phyloP scores from a whole-genome alignment of 176 grass and related monocot genomes.

The Oryza australiensis region DNA sequence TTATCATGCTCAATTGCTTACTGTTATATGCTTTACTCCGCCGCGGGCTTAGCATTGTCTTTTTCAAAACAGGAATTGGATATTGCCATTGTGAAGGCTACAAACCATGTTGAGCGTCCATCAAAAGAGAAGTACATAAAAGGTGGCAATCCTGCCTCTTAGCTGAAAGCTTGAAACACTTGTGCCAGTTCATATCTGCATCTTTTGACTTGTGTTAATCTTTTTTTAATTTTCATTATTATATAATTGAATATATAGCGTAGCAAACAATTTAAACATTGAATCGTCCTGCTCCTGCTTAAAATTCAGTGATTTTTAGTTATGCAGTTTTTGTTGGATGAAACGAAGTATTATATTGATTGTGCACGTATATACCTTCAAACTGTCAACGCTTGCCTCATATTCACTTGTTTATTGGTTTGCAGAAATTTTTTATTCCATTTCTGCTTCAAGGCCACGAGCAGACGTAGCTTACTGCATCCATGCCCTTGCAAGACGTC shows the following conservation, averaged over 20 bases:
- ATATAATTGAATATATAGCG: neutral
- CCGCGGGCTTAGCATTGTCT: neutral
- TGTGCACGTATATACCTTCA: neutral
- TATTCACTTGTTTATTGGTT: slow-evolving; percentile 30
- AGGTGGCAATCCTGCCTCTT: slow-evolving; percentile 45
- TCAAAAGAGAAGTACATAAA: slow-evolving; percentile 96
- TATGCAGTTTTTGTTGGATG: neutral
- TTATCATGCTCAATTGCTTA: slow-evolving; percentile 12
- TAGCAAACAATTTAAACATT: neutral
- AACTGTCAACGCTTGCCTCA: neutral
- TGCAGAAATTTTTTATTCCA: slow-evolving; percentile 94
- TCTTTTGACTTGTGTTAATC: neutral
- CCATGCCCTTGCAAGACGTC: slow-evolving; percentile 97
- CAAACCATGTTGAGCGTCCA: slow-evolving; percentile 85
- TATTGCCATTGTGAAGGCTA: slow-evolving; percentile 96
- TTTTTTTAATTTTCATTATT: neutral
- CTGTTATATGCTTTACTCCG: neutral
- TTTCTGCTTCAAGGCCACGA: slow-evolving; percentile 93
- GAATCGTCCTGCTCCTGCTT: neutral
- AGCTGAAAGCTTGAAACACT: neutral
- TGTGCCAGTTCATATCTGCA: neutral
- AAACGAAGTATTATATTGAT: neutral
- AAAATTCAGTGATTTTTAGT: neutral
- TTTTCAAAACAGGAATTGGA: slow-evolving; percentile 74
- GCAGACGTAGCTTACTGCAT: slow-evolving; percentile 99